Base-by-base conservation (phyloP, 805 yeast genomes). In the Starmerella sirachaensis region DNA sequence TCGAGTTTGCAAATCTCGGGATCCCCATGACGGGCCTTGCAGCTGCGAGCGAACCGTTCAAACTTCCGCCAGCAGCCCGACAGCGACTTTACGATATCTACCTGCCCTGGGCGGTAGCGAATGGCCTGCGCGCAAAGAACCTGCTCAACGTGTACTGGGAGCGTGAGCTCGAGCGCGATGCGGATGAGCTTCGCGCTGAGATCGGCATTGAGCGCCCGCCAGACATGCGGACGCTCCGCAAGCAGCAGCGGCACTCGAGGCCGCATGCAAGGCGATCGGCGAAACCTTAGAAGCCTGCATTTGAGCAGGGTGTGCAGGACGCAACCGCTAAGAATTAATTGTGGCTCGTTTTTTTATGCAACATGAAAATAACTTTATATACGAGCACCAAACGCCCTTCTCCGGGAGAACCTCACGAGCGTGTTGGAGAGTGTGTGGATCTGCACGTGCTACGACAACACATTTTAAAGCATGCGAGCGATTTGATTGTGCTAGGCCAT, bases 21-120 rank as follows among this genome's bases (percentile, higher is more conserved):
- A 73, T 91, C 31, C 96, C 96, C 11, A 86, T 88, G 93, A 85
- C 95, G 3, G 94, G 94, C 0, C 57, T 91, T 35, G 96, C 95
- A 0, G 86, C 94, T 0, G 50, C 82, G n/a, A 70, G 84, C 46
- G 94, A 95, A 3, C 95, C 95, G 1, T 68, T 79, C 51, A 70
- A 86, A 43, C 66, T 88, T 41, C 75, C 71, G 38, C 63, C 68
- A 35, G 85, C 83, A 51, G 73, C 76, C 41, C 60, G 68, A 38
- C 63, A 86, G 34, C 66, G 88, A 45, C 35, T 50, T 22, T 62
- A 70, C 41, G 70, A 72, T 25, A 70, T 78, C 10, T 88, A 82
- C 55, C 70, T 84, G 48, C 94, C 94, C 3, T 85, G 94, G 95
- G 93, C 93, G 2, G 52, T 81, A 20, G 61, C 64, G 31, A 76